Evolutionary conservation across 495 filamentous ascomycete species (phyloP).

Genomic region (Podospora bellae-mahoneyi): DNA sequence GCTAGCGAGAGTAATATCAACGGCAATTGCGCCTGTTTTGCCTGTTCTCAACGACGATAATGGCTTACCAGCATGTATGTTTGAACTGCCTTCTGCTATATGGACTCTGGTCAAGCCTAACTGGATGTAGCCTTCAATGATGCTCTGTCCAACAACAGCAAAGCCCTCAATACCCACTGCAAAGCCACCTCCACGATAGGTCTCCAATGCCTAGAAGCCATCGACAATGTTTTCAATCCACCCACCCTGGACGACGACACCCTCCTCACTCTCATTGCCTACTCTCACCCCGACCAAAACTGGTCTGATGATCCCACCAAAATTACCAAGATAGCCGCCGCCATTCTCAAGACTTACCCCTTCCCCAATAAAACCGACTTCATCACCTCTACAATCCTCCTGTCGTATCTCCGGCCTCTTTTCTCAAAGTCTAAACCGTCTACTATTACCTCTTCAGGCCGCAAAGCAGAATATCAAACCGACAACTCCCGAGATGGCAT

Average conservation of each 20-base stretch:
- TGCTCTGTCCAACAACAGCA: not conserved
- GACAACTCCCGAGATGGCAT: conserved; percentile 33
- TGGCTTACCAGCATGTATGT: conserved; percentile 13
- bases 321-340: conserved; percentile 30
- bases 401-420: conserved; percentile 57
- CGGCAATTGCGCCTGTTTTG: conserved; percentile 17
- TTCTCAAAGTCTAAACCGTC: conserved; percentile 64
- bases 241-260: conserved; percentile 16
- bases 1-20: conserved; percentile 15
- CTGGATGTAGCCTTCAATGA: conserved; percentile 5
- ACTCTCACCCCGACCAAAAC: conserved; percentile 48
- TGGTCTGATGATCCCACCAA: conserved; percentile 49
- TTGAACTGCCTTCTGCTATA: not conserved
- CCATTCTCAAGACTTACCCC: conserved; percentile 44
- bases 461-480: conserved; percentile 54
- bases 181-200: conserved; percentile 11
- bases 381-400: conserved; percentile 55
- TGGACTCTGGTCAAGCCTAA: not conserved
- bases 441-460: conserved; percentile 58
- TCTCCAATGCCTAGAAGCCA: conserved; percentile 14
- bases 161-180: conserved; percentile 4
- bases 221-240: conserved; percentile 6
- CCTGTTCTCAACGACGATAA: not conserved
- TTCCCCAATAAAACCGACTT: conserved; percentile 27
- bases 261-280: conserved; percentile 41